A percentile compares a stretch with the other conserved stretches of the same genome.
These are phyloP conservation scores for Mortierella sp. DNA, from an alignment of 371 early-diverging fungal species.

Conservation along the genomic window DNA sequence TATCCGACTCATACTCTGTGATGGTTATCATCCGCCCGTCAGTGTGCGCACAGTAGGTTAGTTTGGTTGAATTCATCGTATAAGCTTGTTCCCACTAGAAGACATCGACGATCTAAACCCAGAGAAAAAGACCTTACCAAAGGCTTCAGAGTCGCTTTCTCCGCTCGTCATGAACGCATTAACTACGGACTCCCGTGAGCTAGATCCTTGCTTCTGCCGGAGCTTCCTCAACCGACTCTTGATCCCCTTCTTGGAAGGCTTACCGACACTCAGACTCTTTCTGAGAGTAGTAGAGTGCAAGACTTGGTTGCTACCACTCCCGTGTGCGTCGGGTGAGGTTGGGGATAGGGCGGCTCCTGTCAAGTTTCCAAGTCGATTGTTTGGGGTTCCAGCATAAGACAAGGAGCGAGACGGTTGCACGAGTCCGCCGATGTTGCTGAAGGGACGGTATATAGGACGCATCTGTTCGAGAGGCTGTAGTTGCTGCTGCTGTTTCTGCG, in stretches of 20 bases:
- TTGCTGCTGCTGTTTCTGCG: too few species aligned
- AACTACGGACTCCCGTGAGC: slow-evolving; percentile 10
- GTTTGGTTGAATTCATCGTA: too few species aligned
- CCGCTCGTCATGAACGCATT: slow-evolving; percentile 42
- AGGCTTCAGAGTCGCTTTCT: slow-evolving; percentile 50
- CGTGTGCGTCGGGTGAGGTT: too few species aligned
- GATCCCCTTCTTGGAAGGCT: slow-evolving; percentile 39
- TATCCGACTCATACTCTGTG: slow-evolving; percentile 25
- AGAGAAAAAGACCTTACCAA: slow-evolving; percentile 29
- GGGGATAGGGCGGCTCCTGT: not conserved
- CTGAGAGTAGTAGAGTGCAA: slow-evolving; percentile 2
- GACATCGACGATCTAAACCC: too few species aligned
- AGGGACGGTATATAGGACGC: slow-evolving; percentile 11
- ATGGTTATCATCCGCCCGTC: not conserved
- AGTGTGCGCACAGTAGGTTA: too few species aligned
- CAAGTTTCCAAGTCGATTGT: not conserved
- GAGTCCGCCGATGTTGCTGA: slow-evolving; percentile 4
- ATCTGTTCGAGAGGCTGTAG: not conserved
- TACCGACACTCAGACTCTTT: slow-evolving; percentile 22
- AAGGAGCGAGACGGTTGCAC: slow-evolving; percentile 18
- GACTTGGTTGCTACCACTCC: not conserved
- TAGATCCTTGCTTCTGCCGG: slow-evolving; percentile 30
- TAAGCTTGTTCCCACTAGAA: too few species aligned
- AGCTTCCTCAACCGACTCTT: slow-evolving; percentile 36
- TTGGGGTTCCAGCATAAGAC: slow-evolving; percentile 8